Evolutionary conservation across 805 yeast genomes (phyloP).

Genomic region (Lipomyces spencermartinsiae): DNA sequence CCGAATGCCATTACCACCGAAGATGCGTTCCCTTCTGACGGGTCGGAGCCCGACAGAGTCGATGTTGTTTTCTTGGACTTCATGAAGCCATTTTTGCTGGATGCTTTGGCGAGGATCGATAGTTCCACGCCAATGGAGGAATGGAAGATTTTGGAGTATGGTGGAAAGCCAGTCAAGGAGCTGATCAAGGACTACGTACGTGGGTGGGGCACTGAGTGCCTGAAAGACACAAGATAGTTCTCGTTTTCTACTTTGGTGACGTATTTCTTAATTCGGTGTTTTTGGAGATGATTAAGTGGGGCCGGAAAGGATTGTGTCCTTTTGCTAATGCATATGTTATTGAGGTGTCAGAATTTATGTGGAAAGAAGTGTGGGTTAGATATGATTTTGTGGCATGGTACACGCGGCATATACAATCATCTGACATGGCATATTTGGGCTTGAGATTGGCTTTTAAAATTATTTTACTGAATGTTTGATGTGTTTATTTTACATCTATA

Average conservation of each 20-base stretch:
- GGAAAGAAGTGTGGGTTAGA: not conserved
- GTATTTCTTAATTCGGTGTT: not conserved
- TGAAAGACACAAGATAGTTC: not conserved
- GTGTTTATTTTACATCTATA: not conserved
- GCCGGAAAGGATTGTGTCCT: not conserved
- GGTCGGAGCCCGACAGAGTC: slow-evolving; percentile 35
- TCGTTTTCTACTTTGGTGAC: not conserved
- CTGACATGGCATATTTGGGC: not conserved
- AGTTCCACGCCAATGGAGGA: slow-evolving; percentile 12
- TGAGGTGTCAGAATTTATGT: not conserved
- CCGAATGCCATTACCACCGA: slow-evolving; percentile 79
- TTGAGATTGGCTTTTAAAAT: not conserved
- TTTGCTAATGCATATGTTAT: not conserved
- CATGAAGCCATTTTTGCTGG: slow-evolving; percentile 59
- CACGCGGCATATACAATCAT: not conserved
- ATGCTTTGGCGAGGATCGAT: slow-evolving; percentile 50
- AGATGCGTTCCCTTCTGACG: slow-evolving; percentile 33
- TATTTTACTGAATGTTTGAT: not conserved
- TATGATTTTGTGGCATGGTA: not conserved
- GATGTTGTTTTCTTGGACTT: slow-evolving; percentile 78
- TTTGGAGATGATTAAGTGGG: not conserved
- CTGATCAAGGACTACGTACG: slow-evolving; percentile 59
- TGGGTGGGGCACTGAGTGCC: slow-evolving; percentile 38
- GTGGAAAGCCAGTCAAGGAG: slow-evolving; percentile 80
- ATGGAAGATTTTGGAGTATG: slow-evolving; percentile 42